Evolutionary conservation across 805 yeast genomes (phyloP), one percentile per base, ranked within the genome.

Genomic region (Ogataea thermomethanolica): DNA sequence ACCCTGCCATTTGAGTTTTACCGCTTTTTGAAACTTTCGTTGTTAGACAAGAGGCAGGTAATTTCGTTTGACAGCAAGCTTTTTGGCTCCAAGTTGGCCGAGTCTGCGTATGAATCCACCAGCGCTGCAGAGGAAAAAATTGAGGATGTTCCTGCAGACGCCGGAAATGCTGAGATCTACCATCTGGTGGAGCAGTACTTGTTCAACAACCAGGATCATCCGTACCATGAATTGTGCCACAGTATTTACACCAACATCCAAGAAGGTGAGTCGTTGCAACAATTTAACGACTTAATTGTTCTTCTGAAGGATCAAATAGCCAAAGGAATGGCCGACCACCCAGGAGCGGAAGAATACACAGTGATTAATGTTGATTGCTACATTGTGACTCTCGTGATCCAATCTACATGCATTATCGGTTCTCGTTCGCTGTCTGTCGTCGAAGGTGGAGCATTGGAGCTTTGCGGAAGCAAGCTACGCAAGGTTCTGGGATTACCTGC

Each of bases 371-470:
- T 55, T 47, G 59, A 48, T 48, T 62, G 64, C 51, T 70, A 82
- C 39, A 59, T 81, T 26, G 67, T 84, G 12, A 76, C 82, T 22
- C 64, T 85, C 11, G 62, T 88, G 10, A 71, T 82, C 53, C 91
- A 86, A 54, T 70, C 83, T 0, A 71, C 87, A 37, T 84, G 91
- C 33, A 81, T 81, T 50, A 81, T 88, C 43, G 97, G 98, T 10
- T 82, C 88, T 33, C 75, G 97, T 57, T 90, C 97, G 0, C 73
- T 90, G 30, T 86, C 91, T 0, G 89, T 84, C 53, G 80, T 82
- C 27, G 76, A 75, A 45, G 76, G 74, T 34, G 77, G 76, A 7
- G 64, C 65, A 5, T 40, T 61, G 14, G 62, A 61, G 36, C 44
- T 63, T n/a, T 47, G 56, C 31, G 56, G 58, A 8, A 53, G 45